Evolutionary conservation across 1,139 yeast species (phyloP).

Genomic region (Trichomonascaceae sp.): DNA sequence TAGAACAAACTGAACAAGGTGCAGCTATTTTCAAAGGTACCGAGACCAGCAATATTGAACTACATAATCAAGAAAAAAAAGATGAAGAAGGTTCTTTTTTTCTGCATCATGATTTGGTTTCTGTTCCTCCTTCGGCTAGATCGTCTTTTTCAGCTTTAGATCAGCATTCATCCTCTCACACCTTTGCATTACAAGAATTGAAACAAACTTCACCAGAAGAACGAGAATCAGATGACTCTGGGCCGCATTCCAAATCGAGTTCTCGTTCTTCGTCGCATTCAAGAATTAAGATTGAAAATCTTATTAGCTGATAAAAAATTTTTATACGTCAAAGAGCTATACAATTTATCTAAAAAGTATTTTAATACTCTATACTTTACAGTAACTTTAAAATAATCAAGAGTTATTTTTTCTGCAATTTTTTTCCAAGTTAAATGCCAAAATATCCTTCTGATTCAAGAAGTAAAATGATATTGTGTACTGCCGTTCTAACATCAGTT

Average conservation of each 20-base stretch:
- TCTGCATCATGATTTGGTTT: neutral
- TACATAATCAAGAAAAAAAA: neutral
- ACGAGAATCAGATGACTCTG: neutral
- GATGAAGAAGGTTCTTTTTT: neutral
- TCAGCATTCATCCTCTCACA: neutral
- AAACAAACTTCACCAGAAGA: neutral
- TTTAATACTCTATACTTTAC: neutral
- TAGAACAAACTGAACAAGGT: slow-evolving; percentile 19
- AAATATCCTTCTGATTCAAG: slow-evolving; percentile 80
- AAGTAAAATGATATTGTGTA: slow-evolving; percentile 62
- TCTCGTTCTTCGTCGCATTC: neutral
- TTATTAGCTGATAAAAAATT: neutral
- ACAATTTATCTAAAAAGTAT: neutral
- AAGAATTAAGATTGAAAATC: neutral
- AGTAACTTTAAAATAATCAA: neutral
- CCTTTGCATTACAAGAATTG: neutral
- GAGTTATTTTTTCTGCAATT: neutral
- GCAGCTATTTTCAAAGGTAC: neutral
- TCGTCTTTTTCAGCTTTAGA: neutral
- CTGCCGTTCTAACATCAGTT: slow-evolving; percentile 52
- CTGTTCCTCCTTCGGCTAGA: neutral
- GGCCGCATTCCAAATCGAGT: neutral
- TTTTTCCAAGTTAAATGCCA: slow-evolving; percentile 28
- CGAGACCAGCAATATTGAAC: neutral
- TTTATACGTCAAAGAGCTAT: no score